Percentiles rank a stretch among this genome's conserved stretches.
Conservation (phyloP, 768 basidiomycete genomes). For the Lactarius tabidus region DNA sequence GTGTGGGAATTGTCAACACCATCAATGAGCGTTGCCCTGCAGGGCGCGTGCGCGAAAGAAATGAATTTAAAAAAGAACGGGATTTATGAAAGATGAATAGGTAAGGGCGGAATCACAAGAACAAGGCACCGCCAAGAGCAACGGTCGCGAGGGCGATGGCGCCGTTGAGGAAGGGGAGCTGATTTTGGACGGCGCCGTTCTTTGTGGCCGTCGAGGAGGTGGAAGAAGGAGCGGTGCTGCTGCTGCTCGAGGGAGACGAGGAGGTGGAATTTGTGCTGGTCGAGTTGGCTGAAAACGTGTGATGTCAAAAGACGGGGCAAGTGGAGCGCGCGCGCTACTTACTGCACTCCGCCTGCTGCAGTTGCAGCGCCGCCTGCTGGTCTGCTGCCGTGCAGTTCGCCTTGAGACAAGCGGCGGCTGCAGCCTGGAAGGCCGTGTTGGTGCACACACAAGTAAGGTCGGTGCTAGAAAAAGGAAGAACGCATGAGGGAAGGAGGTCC, state of each 20-base stretch:
- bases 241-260: background rate
- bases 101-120: background rate
- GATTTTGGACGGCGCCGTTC: background rate
- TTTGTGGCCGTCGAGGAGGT: background rate
- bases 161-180: slow-evolving; percentile 3
- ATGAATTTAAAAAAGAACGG: background rate
- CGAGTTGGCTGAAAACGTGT: background rate
- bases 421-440: slow-evolving; percentile 35
- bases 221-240: background rate
- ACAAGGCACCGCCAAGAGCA: slow-evolving; percentile 5
- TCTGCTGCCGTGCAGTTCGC: slow-evolving; percentile 36
- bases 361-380: slow-evolving; percentile 27
- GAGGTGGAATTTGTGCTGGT: too few relatives aligned
- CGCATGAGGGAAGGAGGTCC: background rate
- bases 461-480: slow-evolving; percentile 30
- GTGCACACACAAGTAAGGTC: slow-evolving; percentile 40
- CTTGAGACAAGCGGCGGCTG: slow-evolving; percentile 34
- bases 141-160: background rate
- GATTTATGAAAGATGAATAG: background rate
- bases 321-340: too few relatives aligned
- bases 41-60: background rate
- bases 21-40: background rate
- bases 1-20: background rate
- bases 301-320: background rate
- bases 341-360: slow-evolving; percentile 36